Conservation (phyloP, 306 rosid genomes). For the Casuarina cunninghamiana region DNA sequence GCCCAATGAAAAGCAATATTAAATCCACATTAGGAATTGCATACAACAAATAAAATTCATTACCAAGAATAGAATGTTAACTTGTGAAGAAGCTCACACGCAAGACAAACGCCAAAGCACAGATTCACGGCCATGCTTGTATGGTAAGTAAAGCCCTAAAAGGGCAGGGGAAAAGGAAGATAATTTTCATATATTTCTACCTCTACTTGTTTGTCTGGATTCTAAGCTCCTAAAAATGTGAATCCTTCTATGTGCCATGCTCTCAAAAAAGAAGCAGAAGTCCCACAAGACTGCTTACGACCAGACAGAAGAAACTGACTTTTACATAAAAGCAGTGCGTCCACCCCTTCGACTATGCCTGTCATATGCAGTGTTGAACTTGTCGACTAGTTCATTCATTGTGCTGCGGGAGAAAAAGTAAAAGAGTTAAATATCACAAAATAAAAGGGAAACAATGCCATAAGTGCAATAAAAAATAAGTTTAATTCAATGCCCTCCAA, state of each 20-base stretch:
- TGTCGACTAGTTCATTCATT: conserved; percentile 73
- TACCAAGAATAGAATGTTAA: neutral
- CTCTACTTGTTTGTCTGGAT: conserved; percentile 8
- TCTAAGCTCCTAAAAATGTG: neutral
- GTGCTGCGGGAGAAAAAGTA: conserved; percentile 23
- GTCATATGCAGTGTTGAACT: conserved; percentile 85
- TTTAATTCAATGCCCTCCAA: neutral
- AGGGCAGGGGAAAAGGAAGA: neutral
- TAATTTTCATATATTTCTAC: neutral
- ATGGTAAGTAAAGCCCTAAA: neutral
- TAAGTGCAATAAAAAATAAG: neutral
- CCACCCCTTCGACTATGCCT: conserved; percentile 95
- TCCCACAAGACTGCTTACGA: neutral
- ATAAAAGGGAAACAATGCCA: conserved; percentile 8
- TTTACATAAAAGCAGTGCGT: conserved; percentile 80
- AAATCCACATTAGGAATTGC: neutral
- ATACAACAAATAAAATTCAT: neutral
- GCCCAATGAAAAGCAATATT: neutral
- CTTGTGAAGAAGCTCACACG: neutral
- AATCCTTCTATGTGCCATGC: conserved; percentile 7
- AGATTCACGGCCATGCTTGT: neutral
- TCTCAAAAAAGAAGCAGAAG: neutral
- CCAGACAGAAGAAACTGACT: neutral
- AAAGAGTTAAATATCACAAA: conserved; percentile 8
- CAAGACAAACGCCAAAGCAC: neutral